A percentile compares a stretch with the other conserved stretches of the same genome.
Evolutionary conservation across 257 asterid genomes (phyloP).

Genomic region (Nicotiana otophora): DNA sequence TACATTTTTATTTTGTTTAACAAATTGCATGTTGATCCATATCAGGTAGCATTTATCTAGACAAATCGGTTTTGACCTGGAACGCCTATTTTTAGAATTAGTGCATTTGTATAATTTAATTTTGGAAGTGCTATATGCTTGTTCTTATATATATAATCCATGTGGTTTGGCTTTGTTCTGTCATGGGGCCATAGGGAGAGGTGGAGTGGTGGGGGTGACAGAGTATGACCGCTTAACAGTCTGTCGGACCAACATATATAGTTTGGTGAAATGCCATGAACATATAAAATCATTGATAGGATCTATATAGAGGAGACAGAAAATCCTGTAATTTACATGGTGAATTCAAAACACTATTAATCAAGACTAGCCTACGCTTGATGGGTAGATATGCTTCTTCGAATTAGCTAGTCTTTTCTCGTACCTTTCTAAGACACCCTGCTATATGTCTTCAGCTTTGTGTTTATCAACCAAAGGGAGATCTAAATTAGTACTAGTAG

Average conservation of each 20-base stretch:
- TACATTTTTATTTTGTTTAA: neutral
- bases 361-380: neutral
- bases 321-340: neutral
- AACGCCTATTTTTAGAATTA: neutral
- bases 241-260: neutral
- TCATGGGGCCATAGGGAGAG: neutral
- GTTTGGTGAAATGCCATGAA: neutral
- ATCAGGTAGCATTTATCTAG: neutral
- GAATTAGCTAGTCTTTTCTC: neutral
- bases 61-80: neutral
- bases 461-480: neutral
- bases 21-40: neutral
- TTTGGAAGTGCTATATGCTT: slow-evolving; percentile 7
- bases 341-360: neutral
- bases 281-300: neutral
- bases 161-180: neutral
- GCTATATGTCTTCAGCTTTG: neutral
- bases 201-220: neutral
- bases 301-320: neutral
- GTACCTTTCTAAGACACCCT: neutral
- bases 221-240: neutral
- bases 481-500: neutral
- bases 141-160: neutral
- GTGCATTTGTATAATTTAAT: neutral
- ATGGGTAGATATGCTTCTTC: neutral